Evolutionary conservation across 73 alveolate genomes (phyloP).

Genomic region (Stentor coeruleus): DNA sequence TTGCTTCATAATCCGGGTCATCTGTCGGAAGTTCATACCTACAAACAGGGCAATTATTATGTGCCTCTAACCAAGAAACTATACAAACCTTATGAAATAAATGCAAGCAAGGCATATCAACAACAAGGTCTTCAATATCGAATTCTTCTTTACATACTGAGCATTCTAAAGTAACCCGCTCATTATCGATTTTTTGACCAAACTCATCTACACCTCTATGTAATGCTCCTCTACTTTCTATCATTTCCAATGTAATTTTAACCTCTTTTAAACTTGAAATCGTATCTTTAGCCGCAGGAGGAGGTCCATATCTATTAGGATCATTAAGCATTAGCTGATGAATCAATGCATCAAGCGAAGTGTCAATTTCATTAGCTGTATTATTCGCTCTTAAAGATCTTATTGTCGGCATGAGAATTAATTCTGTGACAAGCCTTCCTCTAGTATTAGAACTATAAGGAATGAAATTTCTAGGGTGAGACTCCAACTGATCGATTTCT

Average conservation of each 20-base stretch:
- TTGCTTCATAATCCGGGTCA: conserved; percentile 90
- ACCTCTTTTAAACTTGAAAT: conserved; percentile 51
- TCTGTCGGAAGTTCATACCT: conserved; percentile 93
- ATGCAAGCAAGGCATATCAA: conserved; percentile 80
- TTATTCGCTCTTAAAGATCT: neutral
- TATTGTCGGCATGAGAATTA: neutral
- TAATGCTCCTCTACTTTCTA: conserved; percentile 32
- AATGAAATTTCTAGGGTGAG: conserved; percentile 37
- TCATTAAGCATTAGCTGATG: conserved; percentile 63
- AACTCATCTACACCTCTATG: conserved; percentile 11
- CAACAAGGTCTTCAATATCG: conserved; percentile 39
- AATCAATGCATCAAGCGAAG: conserved; percentile 52
- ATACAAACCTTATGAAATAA: conserved; percentile 70
- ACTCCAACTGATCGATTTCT: conserved; percentile 23
- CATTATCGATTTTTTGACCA: conserved; percentile 18
- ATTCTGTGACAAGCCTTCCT: neutral
- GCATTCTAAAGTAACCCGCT: conserved; percentile 41
- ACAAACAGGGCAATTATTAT: conserved; percentile 94
- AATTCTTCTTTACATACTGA: conserved; percentile 78
- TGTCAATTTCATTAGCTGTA: conserved; percentile 10
- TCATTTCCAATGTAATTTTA: conserved; percentile 37
- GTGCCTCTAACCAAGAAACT: conserved; percentile 87
- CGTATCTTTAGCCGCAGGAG: conserved; percentile 73
- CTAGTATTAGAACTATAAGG: conserved; percentile 29
- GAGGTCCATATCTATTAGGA: conserved; percentile 79